Base-by-base conservation (phyloP, 78 protist species). In the Guillardia theta region DNA sequence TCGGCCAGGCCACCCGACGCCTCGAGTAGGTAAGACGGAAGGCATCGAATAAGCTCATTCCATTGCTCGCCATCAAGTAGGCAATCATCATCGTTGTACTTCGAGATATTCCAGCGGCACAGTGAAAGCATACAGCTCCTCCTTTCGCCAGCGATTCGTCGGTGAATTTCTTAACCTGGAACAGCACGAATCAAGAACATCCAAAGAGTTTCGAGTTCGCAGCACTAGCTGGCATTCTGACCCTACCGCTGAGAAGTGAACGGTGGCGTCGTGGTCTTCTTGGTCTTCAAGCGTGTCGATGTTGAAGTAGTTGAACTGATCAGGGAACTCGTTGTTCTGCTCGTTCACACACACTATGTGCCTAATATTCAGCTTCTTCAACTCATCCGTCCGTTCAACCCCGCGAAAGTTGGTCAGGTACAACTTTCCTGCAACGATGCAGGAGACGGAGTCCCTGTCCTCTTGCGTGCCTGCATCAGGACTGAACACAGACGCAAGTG, bases 21-120 rank as follows among this genome's bases (percentile, higher is more conserved):
- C 83, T 36, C 83, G 83, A 22, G 41, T 70, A 70, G 33, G 83
- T 43, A 12, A 70, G 33, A 36, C 21, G 36, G 22, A 70, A 70
- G 27, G 83, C 83, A 24, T 70, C 83, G 6, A 12, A 24, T 43
- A 70, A 43, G 46, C 46, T 36, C 83, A 70, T 70, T 36, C 83
- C 46, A 36, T 24, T 12, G 46, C 46, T 10, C 36, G 36, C 83
- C 83, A 58, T 58, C 70, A 58, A 30, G 70, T 58, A 58, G 39
- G 70, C 21, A 30, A 58, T 58, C 70, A 58, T 43, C 83, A 70
- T 70, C 4, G 83, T 70, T 36, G 83, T 12, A 6, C 83, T 70
- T 15, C 83, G 83, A 43, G 83, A 70, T 15, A 70, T 70, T 36
- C 83, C 83, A 70, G 83, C 83, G 6, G 83, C 83, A 70, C 83